Evolutionary conservation across 1,139 yeast species (phyloP), one percentile per base, ranked within the genome.

Genomic region (Hyphopichia buzzinii): DNA sequence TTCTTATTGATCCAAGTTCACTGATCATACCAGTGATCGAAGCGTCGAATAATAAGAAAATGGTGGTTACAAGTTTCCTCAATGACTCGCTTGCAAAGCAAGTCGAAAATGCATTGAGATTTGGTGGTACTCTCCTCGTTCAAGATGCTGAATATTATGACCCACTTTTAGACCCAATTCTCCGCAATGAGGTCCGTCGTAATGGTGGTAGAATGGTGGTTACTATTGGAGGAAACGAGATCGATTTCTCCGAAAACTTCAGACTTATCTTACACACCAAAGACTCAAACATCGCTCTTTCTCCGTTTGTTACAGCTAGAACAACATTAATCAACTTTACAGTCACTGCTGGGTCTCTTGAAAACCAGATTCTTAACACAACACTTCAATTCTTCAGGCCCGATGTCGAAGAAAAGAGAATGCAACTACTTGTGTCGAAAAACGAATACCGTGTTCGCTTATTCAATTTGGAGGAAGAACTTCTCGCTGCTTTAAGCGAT

Each of bases 61-160:
- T 83, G 2, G 63, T 72, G 0, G 54, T 78, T 0, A 77, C 96
- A 0, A 85, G 94, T 46, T 90, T 89, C 51, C 57, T 84, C 36
- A 87, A 84, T 48, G 76, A 74, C n/a, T 76, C 83, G 0, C 85
- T 83, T 54, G 55, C 75, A 4, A 83, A 79, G 48, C 85, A 79
- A 36, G 57, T 90, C 17, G 96, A 88, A 52, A 84, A 88, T 51
- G 82, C 95, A 0, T 57, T 90, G 19, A 67, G 94, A 42, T 90
- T 90, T 66, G 97, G 98, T 7, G 89, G 88, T 4, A 53, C 75
- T 0, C 64, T 90, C 8, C 54, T 90, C 10, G 72, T 90, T 22
- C 79, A 78, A 47, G 94, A 90, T 57, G 88, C 90, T 3, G 97
- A 90, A 51, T 65, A 73, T 47, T 79, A 77, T 51, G 92, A 90